A percentile compares a stretch with the other conserved stretches of the same genome.
Conservation (phyloP, 2,329 filamentous ascomycete species). For the Xylaria sp. region DNA sequence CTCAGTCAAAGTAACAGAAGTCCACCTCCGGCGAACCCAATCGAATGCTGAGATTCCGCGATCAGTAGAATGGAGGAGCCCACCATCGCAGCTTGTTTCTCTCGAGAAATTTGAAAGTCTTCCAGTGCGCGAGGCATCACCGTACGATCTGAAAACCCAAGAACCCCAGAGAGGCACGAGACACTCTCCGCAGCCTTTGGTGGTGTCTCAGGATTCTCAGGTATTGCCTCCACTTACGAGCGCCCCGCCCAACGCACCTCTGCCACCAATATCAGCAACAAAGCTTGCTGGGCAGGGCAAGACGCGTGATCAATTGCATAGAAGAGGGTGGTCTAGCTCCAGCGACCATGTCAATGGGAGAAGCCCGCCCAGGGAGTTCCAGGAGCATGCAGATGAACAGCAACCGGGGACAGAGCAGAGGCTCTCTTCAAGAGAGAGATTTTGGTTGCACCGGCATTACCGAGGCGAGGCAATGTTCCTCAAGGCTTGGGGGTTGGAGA, state of each 20-base stretch:
- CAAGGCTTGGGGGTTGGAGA: slow-evolving; percentile 37
- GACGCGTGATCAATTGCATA: slow-evolving; percentile 15
- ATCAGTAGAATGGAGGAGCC: slow-evolving; percentile 19
- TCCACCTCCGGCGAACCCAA: slow-evolving; percentile 32
- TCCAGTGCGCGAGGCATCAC: background rate
- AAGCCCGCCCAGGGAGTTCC: slow-evolving; percentile 9
- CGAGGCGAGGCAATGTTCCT: slow-evolving; percentile 39
- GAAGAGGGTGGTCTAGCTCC: slow-evolving; percentile 9
- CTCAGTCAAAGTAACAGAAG: slow-evolving; percentile 6
- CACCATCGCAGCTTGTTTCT: slow-evolving; percentile 13
- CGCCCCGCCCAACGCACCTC: slow-evolving; percentile 30
- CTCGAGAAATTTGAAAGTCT: background rate
- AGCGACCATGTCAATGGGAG: slow-evolving; percentile 13
- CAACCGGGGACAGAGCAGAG: slow-evolving; percentile 15
- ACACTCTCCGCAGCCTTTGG: background rate
- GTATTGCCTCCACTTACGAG: slow-evolving; percentile 27
- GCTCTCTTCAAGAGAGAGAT: slow-evolving; percentile 33
- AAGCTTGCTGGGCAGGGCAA: slow-evolving; percentile 18
- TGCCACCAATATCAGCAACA: slow-evolving; percentile 28
- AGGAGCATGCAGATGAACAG: slow-evolving; percentile 2
- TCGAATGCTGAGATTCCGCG: slow-evolving; percentile 32
- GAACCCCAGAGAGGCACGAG: slow-evolving; percentile 6
- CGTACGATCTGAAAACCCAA: background rate
- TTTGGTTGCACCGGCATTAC: slow-evolving; percentile 40
- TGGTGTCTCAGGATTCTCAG: slow-evolving; percentile 4